A percentile compares a stretch with the other conserved stretches of the same genome.
Evolutionary conservation across 805 yeast genomes (phyloP).

Genomic region (Yamadazyma philogaea): DNA sequence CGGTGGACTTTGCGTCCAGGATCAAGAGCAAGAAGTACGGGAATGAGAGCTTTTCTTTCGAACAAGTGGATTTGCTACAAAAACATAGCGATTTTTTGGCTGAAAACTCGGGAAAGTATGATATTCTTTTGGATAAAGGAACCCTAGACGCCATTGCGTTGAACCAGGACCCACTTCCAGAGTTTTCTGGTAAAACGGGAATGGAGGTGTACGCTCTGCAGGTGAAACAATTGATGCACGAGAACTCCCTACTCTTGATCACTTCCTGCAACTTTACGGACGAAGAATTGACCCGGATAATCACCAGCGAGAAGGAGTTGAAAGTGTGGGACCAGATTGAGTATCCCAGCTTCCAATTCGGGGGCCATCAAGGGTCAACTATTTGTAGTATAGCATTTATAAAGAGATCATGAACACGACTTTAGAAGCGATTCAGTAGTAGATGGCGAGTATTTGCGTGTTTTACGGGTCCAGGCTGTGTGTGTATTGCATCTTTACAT

Average conservation of each 20-base stretch:
- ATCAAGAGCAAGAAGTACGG: conserved; percentile 46
- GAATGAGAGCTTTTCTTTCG: conserved; percentile 48
- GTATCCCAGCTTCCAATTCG: conserved; percentile 84
- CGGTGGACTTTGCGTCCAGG: conserved; percentile 69
- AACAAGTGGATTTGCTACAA: conserved; percentile 66
- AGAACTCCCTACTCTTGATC: conserved; percentile 60
- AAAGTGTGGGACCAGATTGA: conserved; percentile 61
- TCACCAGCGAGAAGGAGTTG: conserved; percentile 46
- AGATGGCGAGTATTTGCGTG: no score
- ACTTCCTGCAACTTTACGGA: conserved; percentile 96
- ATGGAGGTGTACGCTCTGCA: conserved; percentile 60
- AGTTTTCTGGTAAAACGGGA: conserved; percentile 46
- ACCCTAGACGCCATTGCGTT: conserved; percentile 96
- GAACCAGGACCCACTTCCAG: conserved; percentile 49
- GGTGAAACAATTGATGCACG: conserved; percentile 53
- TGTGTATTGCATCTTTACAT: conserved; percentile 8
- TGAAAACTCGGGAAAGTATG: conserved; percentile 46
- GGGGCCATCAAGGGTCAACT: conserved; percentile 85
- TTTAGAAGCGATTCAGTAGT: not conserved
- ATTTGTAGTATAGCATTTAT: conserved; percentile 83
- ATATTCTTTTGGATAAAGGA: conserved; percentile 87
- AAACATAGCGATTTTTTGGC: conserved; percentile 35
- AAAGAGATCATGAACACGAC: conserved; percentile 18
- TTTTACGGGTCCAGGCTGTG: no score
- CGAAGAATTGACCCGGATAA: conserved; percentile 59